Base-by-base conservation (phyloP, 176 grass and related monocot genomes). In the Phragmites australis region DNA sequence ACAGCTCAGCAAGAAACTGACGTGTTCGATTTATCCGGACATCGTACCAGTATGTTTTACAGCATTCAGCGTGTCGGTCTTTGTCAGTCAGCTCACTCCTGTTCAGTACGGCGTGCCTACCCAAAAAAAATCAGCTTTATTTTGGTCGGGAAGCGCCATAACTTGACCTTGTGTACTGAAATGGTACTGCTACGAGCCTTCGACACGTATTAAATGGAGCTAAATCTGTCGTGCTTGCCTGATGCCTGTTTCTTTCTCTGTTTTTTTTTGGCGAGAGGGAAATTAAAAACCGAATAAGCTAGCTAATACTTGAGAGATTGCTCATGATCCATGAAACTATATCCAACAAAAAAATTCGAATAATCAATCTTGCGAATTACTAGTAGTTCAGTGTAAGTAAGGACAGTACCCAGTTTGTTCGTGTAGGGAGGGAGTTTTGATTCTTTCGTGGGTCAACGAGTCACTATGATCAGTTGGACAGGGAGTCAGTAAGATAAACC, bases 361-460 rank as follows among this genome's bases (percentile, higher is more conserved):
- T 22, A 13, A 60, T 29, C 12, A 60, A 40, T 41, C 9, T 9
- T 22, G 37, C 63, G 18, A 12, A 6, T 13, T n/a, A 12, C 26
- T 55, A 27, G 22, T 39, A 10, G 31, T 17, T 40, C 30, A 3
- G 2, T 23, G 6, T 57, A 10, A 21, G 11, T 18, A 21, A 19
- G 13, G 27, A 16, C 59, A 63, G 6, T 9, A 18, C 34, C 34
- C 3, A 37, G 34, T 5, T 37, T 37, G 34, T n/a, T n/a, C n/a
- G n/a, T n/a, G n/a, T n/a, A n/a, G n/a, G n/a, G n/a, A n/a, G n/a
- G n/a, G n/a, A n/a, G n/a, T n/a, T n/a, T n/a, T n/a, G n/a, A n/a
- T n/a, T n/a, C n/a, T n/a, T n/a, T 22, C 48, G 6, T 8, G n/a
- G 4, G 69, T 81, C 51, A 81, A 75, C 70, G 17, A 41, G 30